Conservation (phyloP, 768 basidiomycete genomes). For the Strobilomyces echinocephalus region DNA sequence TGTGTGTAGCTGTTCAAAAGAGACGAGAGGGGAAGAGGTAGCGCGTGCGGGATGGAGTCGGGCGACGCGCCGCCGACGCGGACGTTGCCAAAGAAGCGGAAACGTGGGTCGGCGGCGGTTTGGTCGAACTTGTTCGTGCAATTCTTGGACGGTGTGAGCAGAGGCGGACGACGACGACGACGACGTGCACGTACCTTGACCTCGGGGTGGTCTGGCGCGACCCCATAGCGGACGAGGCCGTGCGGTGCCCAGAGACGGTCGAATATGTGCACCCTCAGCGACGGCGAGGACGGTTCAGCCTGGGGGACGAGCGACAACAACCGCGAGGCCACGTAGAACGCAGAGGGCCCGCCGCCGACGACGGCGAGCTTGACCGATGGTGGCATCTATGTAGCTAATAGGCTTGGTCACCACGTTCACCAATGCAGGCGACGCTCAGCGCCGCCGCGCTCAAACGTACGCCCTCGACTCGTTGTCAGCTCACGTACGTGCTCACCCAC, state of each 20-base stretch:
- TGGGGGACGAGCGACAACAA: constrained; percentile 61
- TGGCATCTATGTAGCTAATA: background rate
- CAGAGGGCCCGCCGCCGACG: constrained; percentile 93
- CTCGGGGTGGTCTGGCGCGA: constrained; percentile 97
- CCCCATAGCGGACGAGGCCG: constrained; percentile 92
- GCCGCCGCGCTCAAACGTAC: constrained; percentile 49
- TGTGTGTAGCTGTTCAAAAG: constrained; percentile 76
- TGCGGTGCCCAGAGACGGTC: constrained; percentile 94
- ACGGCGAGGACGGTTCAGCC: constrained; percentile 26
- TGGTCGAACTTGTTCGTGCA: constrained; percentile 93
- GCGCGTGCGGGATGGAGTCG: constrained; percentile 47
- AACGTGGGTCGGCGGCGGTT: constrained; percentile 71
- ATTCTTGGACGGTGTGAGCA: constrained; percentile 53
- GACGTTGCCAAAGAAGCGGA: constrained; percentile 91
- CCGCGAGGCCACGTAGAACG: constrained; percentile 88
- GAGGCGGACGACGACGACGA: background rate
- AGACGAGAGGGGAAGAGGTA: constrained; percentile 54
- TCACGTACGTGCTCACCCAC: constrained; percentile 21
- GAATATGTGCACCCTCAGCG: constrained; percentile 74
- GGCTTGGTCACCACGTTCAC: constrained; percentile 1
- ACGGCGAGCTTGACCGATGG: constrained; percentile 70
- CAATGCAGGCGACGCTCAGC: constrained; percentile 69
- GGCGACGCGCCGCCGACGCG: constrained; percentile 41
- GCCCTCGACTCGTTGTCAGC: constrained; percentile 3
- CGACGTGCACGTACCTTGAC: constrained; percentile 60